Conservation (phyloP, 2,329 filamentous ascomycete species). For the Xylaria multiplex region DNA sequence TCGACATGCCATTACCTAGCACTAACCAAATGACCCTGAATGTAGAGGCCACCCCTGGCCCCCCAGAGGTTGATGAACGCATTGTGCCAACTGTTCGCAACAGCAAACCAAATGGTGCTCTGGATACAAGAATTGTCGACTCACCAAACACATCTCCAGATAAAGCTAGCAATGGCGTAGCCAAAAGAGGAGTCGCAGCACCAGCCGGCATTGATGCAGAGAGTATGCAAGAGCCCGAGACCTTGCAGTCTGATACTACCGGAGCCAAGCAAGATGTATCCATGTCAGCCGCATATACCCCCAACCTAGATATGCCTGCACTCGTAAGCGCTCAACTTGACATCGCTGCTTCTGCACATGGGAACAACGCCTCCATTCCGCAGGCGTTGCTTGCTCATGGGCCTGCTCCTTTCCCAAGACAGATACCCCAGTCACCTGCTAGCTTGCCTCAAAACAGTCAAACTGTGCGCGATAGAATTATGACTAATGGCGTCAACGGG, state of each 20-base stretch:
- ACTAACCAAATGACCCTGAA: constrained; percentile 43
- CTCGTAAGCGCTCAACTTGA: constrained; percentile 35
- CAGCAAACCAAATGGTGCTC: constrained; percentile 1
- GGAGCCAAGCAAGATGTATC: constrained; percentile 55
- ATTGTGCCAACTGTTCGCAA: constrained; percentile 26
- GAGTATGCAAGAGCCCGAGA: constrained; percentile 63
- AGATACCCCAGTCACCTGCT: constrained; percentile 41
- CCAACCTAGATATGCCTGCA: constrained; percentile 38
- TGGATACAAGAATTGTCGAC: constrained; percentile 6
- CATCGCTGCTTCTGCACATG: constrained; percentile 35
- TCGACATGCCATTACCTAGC: constrained; percentile 53
- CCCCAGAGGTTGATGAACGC: constrained; percentile 15
- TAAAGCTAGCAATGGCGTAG: constrained; percentile 40
- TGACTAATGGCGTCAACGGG: constrained; percentile 18
- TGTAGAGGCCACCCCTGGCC: constrained; percentile 20
- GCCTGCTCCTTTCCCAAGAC: constrained; percentile 43
- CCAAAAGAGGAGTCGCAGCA: constrained; percentile 35
- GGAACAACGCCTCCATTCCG: constrained; percentile 29
- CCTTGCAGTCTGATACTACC: constrained; percentile 53
- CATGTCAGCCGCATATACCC: constrained; percentile 47
- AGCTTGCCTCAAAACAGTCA: constrained; percentile 39
- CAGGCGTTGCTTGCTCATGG: constrained; percentile 43
- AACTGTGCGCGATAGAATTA: constrained; percentile 23
- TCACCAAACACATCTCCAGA: constrained; percentile 16
- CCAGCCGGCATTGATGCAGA: constrained; percentile 56